Evolutionary conservation across 2,329 filamentous ascomycete species (phyloP), one percentile per base, ranked within the genome.

Genomic region (Cladosporium sp.): DNA sequence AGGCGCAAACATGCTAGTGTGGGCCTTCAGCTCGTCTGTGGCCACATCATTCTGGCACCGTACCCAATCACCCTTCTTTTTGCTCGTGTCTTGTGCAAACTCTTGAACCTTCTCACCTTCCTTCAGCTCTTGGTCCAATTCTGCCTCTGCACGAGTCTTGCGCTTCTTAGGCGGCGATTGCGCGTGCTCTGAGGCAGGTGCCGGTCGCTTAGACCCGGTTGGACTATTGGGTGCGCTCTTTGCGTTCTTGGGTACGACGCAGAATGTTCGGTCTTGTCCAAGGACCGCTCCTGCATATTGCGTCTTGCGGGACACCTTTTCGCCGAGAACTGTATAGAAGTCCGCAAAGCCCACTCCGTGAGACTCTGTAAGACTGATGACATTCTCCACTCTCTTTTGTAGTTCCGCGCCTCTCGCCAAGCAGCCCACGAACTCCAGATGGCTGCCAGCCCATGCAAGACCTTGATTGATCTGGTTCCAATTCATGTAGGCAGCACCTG

Each of bases 391-490:
- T 32, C 94, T 84, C 68, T 85, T 83, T 64, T 86, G 85, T 62
- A 97, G 78, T 68, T 96, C 91, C 65, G 92, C 88, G 4, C 85
- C 85, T n/a, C 90, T 85, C 48, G 89, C 88, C 7, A 99, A 81
- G 67, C 91, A 95, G 2, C 91, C 91, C 1, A 97, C 90, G 67
- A 97, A 99, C 72, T 94, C 90, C 24, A 99, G 83, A 73, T 99
- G 94, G 35, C 90, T 94, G 15, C 88, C 85, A 13, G 90, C 90
- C 91, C 92, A 97, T 9, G 79, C 79, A 77, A 87, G 87, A 7
- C 92, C 89, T 59, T 87, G 81, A 2, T 82, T 83, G 60, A 97
- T 84, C 62, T 90, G 86, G 32, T 95, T 89, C 56, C 90, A 84
- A 66, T 94, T 91, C 66, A 89, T 79, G 77, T 96, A 97, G 10